Percentiles rank a stretch among this genome's conserved stretches.
Evolutionary conservation across 2,329 filamentous ascomycete species (phyloP).

Genomic region (Aspergillus thermomutatus): DNA sequence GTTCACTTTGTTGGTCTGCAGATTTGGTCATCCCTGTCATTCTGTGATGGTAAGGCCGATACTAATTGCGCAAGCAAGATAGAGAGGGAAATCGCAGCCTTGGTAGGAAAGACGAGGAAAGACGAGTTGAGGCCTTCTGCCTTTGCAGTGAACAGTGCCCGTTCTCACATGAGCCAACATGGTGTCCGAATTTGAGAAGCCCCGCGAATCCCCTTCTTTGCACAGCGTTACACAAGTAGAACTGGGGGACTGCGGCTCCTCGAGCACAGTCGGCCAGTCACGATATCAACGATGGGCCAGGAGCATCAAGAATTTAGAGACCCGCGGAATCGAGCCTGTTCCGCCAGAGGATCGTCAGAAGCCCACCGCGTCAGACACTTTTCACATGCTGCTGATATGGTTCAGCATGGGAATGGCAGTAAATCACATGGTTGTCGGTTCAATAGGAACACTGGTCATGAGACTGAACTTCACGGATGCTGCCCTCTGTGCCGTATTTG

Average conservation of each 20-base stretch:
- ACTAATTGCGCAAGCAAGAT: background rate
- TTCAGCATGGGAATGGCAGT: conserved; percentile 39
- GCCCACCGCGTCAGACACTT: conserved; percentile 20
- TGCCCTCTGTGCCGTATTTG: conserved; percentile 37
- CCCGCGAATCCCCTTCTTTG: conserved; percentile 19
- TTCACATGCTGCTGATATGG: conserved; percentile 37
- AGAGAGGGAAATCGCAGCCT: background rate
- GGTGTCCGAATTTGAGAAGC: conserved; percentile 25
- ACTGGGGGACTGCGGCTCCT: conserved; percentile 13
- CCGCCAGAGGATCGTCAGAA: conserved; percentile 25
- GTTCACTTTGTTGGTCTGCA: background rate
- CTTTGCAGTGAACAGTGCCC: background rate
- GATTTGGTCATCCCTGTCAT: background rate
- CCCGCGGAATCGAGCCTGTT: conserved; percentile 26
- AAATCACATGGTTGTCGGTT: conserved; percentile 42
- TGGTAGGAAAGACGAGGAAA: background rate
- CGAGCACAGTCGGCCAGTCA: conserved; percentile 6
- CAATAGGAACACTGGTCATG: conserved; percentile 41
- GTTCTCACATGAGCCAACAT: conserved; percentile 6
- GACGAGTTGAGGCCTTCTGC: background rate
- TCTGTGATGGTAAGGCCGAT: background rate
- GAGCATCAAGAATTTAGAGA: conserved; percentile 25
- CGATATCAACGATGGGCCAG: conserved; percentile 22
- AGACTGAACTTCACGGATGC: conserved; percentile 40
- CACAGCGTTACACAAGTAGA: conserved; percentile 22